Conservation (phyloP, 1,139 yeast species). For the Magnusiomyces paraingens region DNA sequence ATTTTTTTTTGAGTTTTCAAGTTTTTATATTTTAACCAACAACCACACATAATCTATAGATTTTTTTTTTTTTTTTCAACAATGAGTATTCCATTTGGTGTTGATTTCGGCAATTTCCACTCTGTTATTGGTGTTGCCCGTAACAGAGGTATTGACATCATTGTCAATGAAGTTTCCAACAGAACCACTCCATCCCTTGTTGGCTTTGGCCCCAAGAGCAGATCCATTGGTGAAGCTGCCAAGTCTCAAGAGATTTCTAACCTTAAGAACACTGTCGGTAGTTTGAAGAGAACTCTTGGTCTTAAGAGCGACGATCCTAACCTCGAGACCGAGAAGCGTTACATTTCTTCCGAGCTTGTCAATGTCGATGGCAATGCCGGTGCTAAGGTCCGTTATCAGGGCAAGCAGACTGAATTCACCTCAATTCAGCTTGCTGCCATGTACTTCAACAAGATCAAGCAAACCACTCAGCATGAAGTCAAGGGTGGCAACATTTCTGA, state of each 20-base stretch:
- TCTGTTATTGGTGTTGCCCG: conserved; percentile 92
- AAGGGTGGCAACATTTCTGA: conserved; percentile 64
- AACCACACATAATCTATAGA: not conserved
- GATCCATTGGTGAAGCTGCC: conserved; percentile 92
- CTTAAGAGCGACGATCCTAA: conserved; percentile 72
- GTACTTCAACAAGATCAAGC: conserved; percentile 88
- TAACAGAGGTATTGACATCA: conserved; percentile 96
- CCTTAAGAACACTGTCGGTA: conserved; percentile 92
- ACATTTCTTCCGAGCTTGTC: conserved; percentile 59
- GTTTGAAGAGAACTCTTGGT: conserved; percentile 87
- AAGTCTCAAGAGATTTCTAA: conserved; percentile 95
- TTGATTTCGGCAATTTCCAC: conserved; percentile 93
- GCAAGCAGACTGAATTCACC: conserved; percentile 71
- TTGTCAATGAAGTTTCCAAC: conserved; percentile 97
- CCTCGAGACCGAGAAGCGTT: conserved; percentile 65
- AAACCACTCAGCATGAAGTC: conserved; percentile 73
- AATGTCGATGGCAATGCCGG: conserved; percentile 70
- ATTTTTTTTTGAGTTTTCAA: not conserved
- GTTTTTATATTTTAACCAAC: conserved; percentile 1
- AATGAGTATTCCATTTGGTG: conserved; percentile 92
- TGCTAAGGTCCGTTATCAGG: conserved; percentile 78
- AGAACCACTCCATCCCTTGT: conserved; percentile 92
- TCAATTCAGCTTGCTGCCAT: conserved; percentile 90
- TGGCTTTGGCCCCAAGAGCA: conserved; percentile 83
- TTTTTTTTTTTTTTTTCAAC: conserved; percentile 17